A percentile compares a stretch with the other conserved stretches of the same genome.
These are phyloP conservation scores for Aspergillus affinis DNA, from an alignment of 495 filamentous ascomycete genomes.

Conservation along the genomic window DNA sequence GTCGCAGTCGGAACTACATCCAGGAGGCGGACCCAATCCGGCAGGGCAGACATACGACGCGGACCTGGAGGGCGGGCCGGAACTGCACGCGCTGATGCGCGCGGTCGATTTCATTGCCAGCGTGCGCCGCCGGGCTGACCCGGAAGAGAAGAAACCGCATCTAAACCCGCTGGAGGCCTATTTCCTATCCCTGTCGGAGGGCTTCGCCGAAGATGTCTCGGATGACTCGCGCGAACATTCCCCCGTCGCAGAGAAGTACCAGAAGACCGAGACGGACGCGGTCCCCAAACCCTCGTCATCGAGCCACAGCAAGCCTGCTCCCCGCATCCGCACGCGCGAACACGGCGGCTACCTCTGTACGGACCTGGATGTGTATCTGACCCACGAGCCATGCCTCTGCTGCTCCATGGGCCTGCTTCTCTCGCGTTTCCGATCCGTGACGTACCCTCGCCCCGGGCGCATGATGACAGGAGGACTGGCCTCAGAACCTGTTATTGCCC, in stretches of 20 bases:
- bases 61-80: slow-evolving; percentile 61
- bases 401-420: slow-evolving; percentile 95
- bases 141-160: slow-evolving; percentile 9
- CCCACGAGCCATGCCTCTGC: slow-evolving; percentile 93
- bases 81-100: slow-evolving; percentile 81
- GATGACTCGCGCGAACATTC: slow-evolving; percentile 8
- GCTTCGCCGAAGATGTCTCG: background rate
- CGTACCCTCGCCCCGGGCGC: slow-evolving; percentile 63
- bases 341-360: slow-evolving; percentile 92
- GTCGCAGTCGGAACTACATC: slow-evolving; percentile 25
- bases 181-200: slow-evolving; percentile 33
- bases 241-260: slow-evolving; percentile 22
- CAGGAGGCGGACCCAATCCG: slow-evolving; percentile 29
- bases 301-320: slow-evolving; percentile 10
- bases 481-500: slow-evolving; percentile 34
- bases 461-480: slow-evolving; percentile 42
- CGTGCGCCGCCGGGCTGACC: slow-evolving; percentile 47
- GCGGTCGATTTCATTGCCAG: slow-evolving; percentile 85
- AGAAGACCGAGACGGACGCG: slow-evolving; percentile 16
- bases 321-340: slow-evolving; percentile 41
- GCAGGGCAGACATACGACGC: slow-evolving; percentile 28
- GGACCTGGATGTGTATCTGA: slow-evolving; percentile 84
- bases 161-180: slow-evolving; percentile 38
- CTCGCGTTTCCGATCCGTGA: slow-evolving; percentile 77
- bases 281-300: slow-evolving; percentile 2